A percentile compares a stretch with the other conserved stretches of the same genome.
Evolutionary conservation across 2,329 filamentous ascomycete species (phyloP).

Genomic region (Phialophora chinensis): DNA sequence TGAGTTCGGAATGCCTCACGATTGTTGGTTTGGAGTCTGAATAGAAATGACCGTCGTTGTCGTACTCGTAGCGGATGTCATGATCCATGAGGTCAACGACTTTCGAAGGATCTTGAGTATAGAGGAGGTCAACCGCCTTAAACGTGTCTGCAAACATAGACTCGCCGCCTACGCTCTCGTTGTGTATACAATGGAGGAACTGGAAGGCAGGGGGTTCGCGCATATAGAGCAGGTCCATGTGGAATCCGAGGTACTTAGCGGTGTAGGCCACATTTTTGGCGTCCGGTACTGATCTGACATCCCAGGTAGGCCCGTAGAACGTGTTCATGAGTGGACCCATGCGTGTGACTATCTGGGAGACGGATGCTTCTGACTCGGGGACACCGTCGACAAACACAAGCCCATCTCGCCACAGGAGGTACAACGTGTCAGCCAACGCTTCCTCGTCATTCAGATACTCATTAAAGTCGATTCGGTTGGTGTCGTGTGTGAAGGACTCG

Average conservation of each 20-base stretch:
- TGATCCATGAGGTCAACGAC: slow-evolving; percentile 25
- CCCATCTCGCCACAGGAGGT: slow-evolving; percentile 69
- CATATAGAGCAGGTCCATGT: slow-evolving; percentile 94
- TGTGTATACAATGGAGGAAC: slow-evolving; percentile 85
- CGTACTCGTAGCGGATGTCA: slow-evolving; percentile 55
- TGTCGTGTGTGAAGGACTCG: slow-evolving; percentile 53
- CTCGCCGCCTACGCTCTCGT: slow-evolving; percentile 78
- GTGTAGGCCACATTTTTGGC: slow-evolving; percentile 96
- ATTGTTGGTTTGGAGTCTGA: slow-evolving; percentile 64
- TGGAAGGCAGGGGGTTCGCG: slow-evolving; percentile 79
- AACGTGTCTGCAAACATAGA: slow-evolving; percentile 84
- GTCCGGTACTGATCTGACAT: slow-evolving; percentile 79
- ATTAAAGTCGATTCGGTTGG: slow-evolving; percentile 68
- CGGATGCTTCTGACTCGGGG: slow-evolving; percentile 69
- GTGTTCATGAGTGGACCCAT: slow-evolving; percentile 83
- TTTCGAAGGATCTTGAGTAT: slow-evolving; percentile 41
- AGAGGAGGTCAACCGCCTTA: slow-evolving; percentile 60
- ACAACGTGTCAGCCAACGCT: slow-evolving; percentile 66
- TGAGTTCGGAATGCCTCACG: slow-evolving; percentile 24
- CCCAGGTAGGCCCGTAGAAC: slow-evolving; percentile 90
- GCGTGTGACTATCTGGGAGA: slow-evolving; percentile 70
- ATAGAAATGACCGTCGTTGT: slow-evolving; percentile 69
- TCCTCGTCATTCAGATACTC: slow-evolving; percentile 70
- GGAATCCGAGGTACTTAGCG: slow-evolving; percentile 77
- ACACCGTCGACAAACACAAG: slow-evolving; percentile 78